Percentiles rank a stretch among this genome's conserved stretches.
Evolutionary conservation across 2,329 filamentous ascomycete genomes (phyloP).

Genomic region (Apiospora pterosperma): DNA sequence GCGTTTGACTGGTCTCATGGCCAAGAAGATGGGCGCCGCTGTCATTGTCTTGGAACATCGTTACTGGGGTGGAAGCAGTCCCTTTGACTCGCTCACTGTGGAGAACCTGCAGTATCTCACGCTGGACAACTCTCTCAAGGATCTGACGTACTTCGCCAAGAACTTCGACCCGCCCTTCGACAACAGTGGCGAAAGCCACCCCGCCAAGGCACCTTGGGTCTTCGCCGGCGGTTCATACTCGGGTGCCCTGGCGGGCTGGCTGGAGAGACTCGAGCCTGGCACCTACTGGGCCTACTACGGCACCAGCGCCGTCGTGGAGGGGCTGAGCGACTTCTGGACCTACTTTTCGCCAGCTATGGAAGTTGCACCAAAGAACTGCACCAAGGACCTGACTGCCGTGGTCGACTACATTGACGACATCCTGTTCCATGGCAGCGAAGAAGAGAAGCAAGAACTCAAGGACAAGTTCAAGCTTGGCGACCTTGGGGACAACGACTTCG

Average conservation of each 20-base stretch:
- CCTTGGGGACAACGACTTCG: slow-evolving; percentile 44
- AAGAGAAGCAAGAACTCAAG: slow-evolving; percentile 43
- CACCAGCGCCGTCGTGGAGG: slow-evolving; percentile 52
- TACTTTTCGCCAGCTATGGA: slow-evolving; percentile 53
- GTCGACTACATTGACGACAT: slow-evolving; percentile 49
- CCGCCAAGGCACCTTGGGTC: slow-evolving; percentile 51
- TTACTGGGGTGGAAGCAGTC: slow-evolving; percentile 40
- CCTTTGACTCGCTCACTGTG: slow-evolving; percentile 30
- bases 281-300: slow-evolving; percentile 58
- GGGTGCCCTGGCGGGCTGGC: slow-evolving; percentile 53
- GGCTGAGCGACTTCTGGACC: slow-evolving; percentile 49
- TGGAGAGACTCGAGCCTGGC: slow-evolving; percentile 45
- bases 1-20: slow-evolving; percentile 35
- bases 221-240: slow-evolving; percentile 53
- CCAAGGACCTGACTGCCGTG: slow-evolving; percentile 46
- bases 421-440: slow-evolving; percentile 32
- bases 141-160: slow-evolving; percentile 37
- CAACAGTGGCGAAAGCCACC: slow-evolving; percentile 37
- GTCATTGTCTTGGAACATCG: slow-evolving; percentile 39
- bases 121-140: slow-evolving; percentile 37
- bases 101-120: slow-evolving; percentile 37
- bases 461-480: slow-evolving; percentile 45
- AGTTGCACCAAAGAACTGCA: slow-evolving; percentile 56
- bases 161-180: slow-evolving; percentile 50
- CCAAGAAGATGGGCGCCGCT: slow-evolving; percentile 35